Evolutionary conservation across 768 basidiomycete species (phyloP).

Genomic region (Pholiota molesta): DNA sequence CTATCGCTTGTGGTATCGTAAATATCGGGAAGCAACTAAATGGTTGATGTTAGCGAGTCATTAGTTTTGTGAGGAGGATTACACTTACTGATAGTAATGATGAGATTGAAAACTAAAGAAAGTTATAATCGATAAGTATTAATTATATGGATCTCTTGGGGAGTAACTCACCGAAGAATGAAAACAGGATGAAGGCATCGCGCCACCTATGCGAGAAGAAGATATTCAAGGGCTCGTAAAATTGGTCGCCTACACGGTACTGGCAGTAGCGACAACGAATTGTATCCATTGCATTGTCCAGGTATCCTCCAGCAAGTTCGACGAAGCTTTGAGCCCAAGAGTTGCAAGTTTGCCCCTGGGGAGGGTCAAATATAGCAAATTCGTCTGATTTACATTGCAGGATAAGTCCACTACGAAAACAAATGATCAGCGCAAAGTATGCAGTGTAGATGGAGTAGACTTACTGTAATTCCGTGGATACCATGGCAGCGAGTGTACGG

Average conservation of each 20-base stretch:
- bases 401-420: constrained; percentile 49
- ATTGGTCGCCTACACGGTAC: constrained; percentile 69
- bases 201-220: constrained; percentile 63
- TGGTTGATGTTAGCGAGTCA: neutral
- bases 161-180: constrained; percentile 53
- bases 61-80: neutral
- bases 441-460: constrained; percentile 17
- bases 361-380: constrained; percentile 73
- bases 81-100: constrained; percentile 51
- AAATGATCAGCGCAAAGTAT: constrained; percentile 13
- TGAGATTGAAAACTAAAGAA: constrained; percentile 65
- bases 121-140: neutral
- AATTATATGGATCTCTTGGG: neutral
- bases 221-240: constrained; percentile 71
- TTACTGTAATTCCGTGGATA: constrained; percentile 77
- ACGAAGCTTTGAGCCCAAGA: constrained; percentile 76
- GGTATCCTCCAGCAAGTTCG: constrained; percentile 65
- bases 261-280: constrained; percentile 73
- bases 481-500: constrained; percentile 68
- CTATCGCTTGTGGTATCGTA: constrained; percentile 72
- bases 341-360: constrained; percentile 70
- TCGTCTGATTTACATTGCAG: constrained; percentile 72
- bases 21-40: constrained; percentile 66
- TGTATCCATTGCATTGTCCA: constrained; percentile 67
- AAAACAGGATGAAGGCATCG: constrained; percentile 67